Percentiles rank a stretch among this genome's conserved stretches.
phyloP scores from a whole-genome alignment of 2,329 filamentous ascomycete species.

The Domatiomyces globalis region DNA sequence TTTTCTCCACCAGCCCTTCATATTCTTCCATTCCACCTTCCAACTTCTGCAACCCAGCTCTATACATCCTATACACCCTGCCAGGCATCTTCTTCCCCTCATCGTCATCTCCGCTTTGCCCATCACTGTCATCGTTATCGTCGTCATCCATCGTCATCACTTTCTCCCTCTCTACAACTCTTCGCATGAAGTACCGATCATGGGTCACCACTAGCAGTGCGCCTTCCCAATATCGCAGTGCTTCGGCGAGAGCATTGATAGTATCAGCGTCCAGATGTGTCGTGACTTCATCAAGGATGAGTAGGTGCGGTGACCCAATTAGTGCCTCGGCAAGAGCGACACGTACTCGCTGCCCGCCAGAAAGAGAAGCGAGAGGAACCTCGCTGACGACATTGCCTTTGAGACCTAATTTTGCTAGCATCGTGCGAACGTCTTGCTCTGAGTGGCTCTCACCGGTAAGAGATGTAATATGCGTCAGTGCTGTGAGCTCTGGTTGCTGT shows the following conservation, averaged over 20 bases:
- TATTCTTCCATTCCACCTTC: constrained; percentile 51
- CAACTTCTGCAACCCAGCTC: constrained; percentile 39
- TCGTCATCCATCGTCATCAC: constrained; percentile 18
- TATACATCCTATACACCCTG: constrained; percentile 46
- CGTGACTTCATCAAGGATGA: constrained; percentile 68
- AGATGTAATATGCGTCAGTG: constrained; percentile 46
- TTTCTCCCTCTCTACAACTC: constrained; percentile 51
- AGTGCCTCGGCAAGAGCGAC: constrained; percentile 55
- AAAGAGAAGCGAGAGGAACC: constrained; percentile 57
- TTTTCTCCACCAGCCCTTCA: constrained; percentile 48
- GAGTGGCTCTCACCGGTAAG: constrained; percentile 28
- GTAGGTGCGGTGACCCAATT: constrained; percentile 52
- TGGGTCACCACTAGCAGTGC: constrained; percentile 67
- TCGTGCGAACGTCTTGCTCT: constrained; percentile 53
- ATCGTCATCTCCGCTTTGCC: constrained; percentile 28
- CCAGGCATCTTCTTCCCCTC: constrained; percentile 30
- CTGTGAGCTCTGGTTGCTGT: constrained; percentile 43
- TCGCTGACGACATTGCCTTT: constrained; percentile 58
- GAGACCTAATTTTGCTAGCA: constrained; percentile 57
- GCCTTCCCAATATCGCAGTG: constrained; percentile 54
- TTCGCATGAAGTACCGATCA: constrained; percentile 67
- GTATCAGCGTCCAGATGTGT: constrained; percentile 77
- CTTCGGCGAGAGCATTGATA: constrained; percentile 54
- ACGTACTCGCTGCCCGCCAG: constrained; percentile 63
- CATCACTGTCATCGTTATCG: constrained; percentile 30